phyloP scores from a whole-genome alignment of 106 monocot species.

The Allium cepa region DNA sequence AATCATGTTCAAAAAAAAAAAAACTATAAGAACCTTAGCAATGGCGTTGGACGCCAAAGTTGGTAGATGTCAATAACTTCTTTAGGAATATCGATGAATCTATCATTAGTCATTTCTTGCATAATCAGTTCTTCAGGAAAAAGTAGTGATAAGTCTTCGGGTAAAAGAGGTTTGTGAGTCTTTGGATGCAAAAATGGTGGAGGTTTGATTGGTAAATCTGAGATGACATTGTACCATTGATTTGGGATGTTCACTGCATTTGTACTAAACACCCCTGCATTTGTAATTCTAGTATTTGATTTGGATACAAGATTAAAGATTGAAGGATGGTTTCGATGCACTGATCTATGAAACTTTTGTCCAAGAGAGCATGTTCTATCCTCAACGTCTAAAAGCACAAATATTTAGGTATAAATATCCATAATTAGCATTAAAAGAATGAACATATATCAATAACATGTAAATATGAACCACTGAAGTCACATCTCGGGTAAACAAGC shows the following conservation, averaged over 20 bases:
- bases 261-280: neutral
- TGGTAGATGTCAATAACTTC: slow-evolving; percentile 68
- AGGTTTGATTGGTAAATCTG: slow-evolving; percentile 59
- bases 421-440: no score
- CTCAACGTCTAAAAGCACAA: slow-evolving; percentile 6
- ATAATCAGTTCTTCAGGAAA: slow-evolving; percentile 59
- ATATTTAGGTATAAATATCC: neutral
- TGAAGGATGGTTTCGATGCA: slow-evolving; percentile 6
- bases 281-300: neutral
- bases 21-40: slow-evolving; percentile 50
- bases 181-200: slow-evolving; percentile 71
- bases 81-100: slow-evolving; percentile 63
- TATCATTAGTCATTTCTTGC: slow-evolving; percentile 60
- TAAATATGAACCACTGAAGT: no score
- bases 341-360: slow-evolving; percentile 2
- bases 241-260: slow-evolving; percentile 39
- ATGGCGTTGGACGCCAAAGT: slow-evolving; percentile 86
- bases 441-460: neutral
- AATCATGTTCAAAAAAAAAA: no score
- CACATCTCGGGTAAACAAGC: no score
- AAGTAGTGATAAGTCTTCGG: slow-evolving; percentile 54
- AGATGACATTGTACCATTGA: slow-evolving; percentile 69
- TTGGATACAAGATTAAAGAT: slow-evolving; percentile 1
- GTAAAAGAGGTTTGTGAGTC: slow-evolving; percentile 54
- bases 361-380: neutral